Percentiles rank a stretch among this genome's conserved stretches.
phyloP scores from a whole-genome alignment of 2,329 filamentous ascomycete genomes.

The Fusarium sp. region DNA sequence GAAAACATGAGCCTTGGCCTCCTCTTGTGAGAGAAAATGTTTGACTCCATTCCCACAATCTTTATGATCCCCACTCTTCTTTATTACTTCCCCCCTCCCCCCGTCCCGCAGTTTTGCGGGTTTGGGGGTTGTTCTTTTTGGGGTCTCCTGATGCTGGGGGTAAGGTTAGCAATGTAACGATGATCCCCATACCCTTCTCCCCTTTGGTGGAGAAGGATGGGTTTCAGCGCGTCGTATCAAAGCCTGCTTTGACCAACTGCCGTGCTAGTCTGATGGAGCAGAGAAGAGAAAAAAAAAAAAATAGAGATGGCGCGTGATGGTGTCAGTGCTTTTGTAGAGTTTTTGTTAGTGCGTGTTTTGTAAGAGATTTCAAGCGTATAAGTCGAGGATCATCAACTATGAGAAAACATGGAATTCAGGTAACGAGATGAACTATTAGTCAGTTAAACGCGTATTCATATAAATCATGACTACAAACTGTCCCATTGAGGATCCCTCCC shows the following conservation, averaged over 20 bases:
- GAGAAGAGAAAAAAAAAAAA: background rate
- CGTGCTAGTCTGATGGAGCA: background rate
- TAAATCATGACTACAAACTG: background rate
- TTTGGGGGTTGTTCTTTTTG: background rate
- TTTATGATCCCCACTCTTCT: background rate
- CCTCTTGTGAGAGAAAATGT: background rate
- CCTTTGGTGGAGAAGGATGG: background rate
- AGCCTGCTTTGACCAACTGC: background rate
- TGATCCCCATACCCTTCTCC: background rate
- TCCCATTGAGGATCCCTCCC: background rate
- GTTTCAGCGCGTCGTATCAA: background rate
- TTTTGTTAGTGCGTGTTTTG: background rate
- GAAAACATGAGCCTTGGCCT: background rate
- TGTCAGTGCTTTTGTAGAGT: background rate
- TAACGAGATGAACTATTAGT: background rate
- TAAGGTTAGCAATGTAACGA: background rate
- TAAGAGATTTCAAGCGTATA: background rate
- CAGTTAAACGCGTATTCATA: background rate
- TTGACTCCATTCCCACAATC: background rate
- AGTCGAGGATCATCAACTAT: background rate
- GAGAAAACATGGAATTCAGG: background rate
- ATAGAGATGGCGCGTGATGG: background rate
- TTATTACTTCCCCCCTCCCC: background rate
- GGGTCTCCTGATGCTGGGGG: slow-evolving; percentile 1
- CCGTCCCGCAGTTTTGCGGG: background rate